Evolutionary conservation across 2,329 filamentous ascomycete genomes (phyloP).

Genomic region (Cordyceps pruinosa): DNA sequence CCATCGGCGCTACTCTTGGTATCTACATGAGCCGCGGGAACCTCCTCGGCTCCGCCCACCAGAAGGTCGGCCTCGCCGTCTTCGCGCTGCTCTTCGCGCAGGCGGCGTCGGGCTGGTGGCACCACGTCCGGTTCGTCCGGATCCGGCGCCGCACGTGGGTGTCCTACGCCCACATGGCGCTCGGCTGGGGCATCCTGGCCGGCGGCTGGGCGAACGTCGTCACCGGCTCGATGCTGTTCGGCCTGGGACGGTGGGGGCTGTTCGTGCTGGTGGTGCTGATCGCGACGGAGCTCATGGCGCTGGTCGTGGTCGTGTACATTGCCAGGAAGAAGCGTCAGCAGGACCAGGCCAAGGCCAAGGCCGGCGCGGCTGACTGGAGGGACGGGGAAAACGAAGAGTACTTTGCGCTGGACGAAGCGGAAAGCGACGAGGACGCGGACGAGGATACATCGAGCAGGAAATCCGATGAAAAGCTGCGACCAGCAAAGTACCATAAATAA

Average conservation of each 20-base stretch:
- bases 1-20: slow-evolving; percentile 5
- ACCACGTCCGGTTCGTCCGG: slow-evolving; percentile 11
- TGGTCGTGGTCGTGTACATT: not conserved
- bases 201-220: slow-evolving; percentile 11
- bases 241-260: not conserved
- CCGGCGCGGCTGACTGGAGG: slow-evolving; percentile 1
- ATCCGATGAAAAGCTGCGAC: slow-evolving; percentile 8
- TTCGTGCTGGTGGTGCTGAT: not conserved
- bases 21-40: slow-evolving; percentile 7
- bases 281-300: slow-evolving; percentile 1
- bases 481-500: slow-evolving; percentile 8
- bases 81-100: slow-evolving; percentile 1
- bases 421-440: slow-evolving; percentile 10
- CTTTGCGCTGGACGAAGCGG: slow-evolving; percentile 8
- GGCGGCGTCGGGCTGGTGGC: slow-evolving; percentile 8
- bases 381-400: slow-evolving; percentile 8
- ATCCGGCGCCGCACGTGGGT: slow-evolving; percentile 12
- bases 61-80: slow-evolving; percentile 5
- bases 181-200: slow-evolving; percentile 10
- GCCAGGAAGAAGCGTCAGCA: not conserved
- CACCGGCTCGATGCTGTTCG: slow-evolving; percentile 5
- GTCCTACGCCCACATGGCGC: slow-evolving; percentile 11
- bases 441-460: slow-evolving; percentile 2
- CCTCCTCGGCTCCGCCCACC: slow-evolving; percentile 8
- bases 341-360: not conserved